These are phyloP conservation scores for Pinus albicaulis DNA, from an alignment of 75 land plant genomes.

Conservation along the genomic window DNA sequence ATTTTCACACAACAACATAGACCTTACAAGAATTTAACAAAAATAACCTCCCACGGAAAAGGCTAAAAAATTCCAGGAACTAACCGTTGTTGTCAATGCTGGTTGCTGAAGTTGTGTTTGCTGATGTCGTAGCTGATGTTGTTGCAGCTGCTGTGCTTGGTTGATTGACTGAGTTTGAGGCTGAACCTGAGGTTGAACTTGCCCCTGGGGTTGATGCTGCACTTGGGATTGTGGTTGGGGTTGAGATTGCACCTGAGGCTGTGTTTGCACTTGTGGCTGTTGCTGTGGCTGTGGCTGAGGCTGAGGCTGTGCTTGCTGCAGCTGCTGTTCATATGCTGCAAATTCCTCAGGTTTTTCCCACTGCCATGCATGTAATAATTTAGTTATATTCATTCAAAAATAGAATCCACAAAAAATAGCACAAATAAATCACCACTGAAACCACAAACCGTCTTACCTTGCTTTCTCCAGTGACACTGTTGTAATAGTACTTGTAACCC, in stretches of 20 bases:
- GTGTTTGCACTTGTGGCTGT: conserved; percentile 21
- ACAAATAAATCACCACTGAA: not conserved
- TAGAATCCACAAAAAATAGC: not conserved
- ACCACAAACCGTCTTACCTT: conserved; percentile 43
- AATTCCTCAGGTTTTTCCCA: conserved; percentile 99
- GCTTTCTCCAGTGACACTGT: conserved; percentile 82
- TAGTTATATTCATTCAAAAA: not conserved
- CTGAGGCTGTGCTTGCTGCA: conserved; percentile 42
- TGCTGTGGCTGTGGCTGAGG: conserved; percentile 25
- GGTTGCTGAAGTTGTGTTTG: conserved; percentile 28
- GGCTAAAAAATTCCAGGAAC: conserved; percentile 3
- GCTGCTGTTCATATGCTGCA: conserved; percentile 35
- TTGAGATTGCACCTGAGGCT: conserved; percentile 5
- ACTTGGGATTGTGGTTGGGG: conserved; percentile 12
- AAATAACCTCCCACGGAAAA: not conserved
- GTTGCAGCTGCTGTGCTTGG: conserved; percentile 28
- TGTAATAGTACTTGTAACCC: conserved; percentile 95
- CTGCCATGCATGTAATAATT: conserved; percentile 26
- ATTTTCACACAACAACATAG: not conserved
- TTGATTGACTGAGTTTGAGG: conserved; percentile 26
- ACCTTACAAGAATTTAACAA: too few relatives aligned
- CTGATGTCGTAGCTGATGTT: conserved; percentile 24
- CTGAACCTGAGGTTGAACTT: conserved; percentile 37
- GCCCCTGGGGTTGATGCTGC: conserved; percentile 28
- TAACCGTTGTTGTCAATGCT: conserved; percentile 26